A percentile compares a stretch with the other conserved stretches of the same genome.
Conservation (phyloP, 2,329 filamentous ascomycete genomes). For the Aspergillus chevalieri region DNA sequence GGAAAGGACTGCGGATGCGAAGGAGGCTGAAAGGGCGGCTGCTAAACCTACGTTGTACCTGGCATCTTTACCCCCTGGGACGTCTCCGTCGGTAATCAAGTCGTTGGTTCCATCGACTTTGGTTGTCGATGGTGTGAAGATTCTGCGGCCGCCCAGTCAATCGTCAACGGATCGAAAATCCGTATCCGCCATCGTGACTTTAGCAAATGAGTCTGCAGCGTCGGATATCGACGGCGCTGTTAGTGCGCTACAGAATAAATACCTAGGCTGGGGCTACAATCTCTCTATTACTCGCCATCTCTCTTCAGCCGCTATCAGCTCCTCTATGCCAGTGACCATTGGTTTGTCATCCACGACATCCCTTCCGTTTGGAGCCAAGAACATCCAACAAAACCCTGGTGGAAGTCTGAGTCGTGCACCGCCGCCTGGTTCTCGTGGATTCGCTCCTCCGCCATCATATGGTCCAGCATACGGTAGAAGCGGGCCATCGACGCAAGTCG, state of each 20-base stretch:
- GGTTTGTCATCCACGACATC: conserved; percentile 46
- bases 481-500: conserved; percentile 55
- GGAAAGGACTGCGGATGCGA: conserved; percentile 34
- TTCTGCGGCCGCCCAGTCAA: conserved; percentile 52
- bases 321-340: conserved; percentile 44
- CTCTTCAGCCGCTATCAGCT: conserved; percentile 64
- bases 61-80: conserved; percentile 48
- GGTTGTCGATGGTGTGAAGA: conserved; percentile 66
- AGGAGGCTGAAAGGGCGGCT: conserved; percentile 42
- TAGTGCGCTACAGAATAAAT: conserved; percentile 71
- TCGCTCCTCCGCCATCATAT: conserved; percentile 73
- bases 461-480: conserved; percentile 42
- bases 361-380: conserved; percentile 73
- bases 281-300: conserved; percentile 74
- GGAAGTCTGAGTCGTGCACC: conserved; percentile 45
- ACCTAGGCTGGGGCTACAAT: conserved; percentile 78
- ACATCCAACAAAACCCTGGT: conserved; percentile 46
- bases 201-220: conserved; percentile 72
- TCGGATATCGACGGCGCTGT: conserved; percentile 78
- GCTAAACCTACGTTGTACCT: conserved; percentile 53
- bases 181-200: conserved; percentile 69
- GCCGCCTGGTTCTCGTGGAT: conserved; percentile 51
- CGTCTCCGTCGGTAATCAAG: conserved; percentile 46
- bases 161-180: conserved; percentile 59
- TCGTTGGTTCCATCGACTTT: conserved; percentile 49